These are phyloP conservation scores for Chalciporus pseudorubinellus DNA, from an alignment of 768 basidiomycete genomes.

Conservation along the genomic window DNA sequence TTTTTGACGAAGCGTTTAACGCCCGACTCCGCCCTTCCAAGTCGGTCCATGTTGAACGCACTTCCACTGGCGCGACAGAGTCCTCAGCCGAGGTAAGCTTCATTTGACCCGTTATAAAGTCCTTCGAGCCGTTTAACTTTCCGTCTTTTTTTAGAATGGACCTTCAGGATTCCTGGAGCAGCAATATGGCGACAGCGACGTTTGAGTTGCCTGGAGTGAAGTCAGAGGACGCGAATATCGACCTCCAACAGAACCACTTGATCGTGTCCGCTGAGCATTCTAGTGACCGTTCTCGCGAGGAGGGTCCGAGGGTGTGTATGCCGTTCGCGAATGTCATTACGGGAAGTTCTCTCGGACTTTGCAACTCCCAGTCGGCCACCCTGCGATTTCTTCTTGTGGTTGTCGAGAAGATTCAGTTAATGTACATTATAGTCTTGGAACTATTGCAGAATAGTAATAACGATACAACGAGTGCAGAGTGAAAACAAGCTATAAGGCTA, in stretches of 20 bases:
- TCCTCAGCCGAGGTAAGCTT: neutral
- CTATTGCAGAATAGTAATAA: no score
- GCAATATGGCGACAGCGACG: conserved; percentile 45
- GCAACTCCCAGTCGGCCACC: no score
- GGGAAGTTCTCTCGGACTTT: no score
- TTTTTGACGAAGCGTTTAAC: conserved; percentile 22
- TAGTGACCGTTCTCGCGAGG: conserved; percentile 30
- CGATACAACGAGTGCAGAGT: no score
- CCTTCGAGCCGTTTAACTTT: no score
- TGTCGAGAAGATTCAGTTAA: no score
- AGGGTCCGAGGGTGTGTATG: conserved; percentile 41
- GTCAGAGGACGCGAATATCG: conserved; percentile 46
- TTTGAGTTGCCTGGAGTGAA: conserved; percentile 57
- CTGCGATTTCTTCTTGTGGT: no score
- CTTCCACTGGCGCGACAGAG: neutral
- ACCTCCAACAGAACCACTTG: conserved; percentile 46
- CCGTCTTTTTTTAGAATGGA: conserved; percentile 38
- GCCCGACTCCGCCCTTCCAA: conserved; percentile 7
- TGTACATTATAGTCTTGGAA: no score
- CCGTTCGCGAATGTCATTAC: conserved; percentile 19
- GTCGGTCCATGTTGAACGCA: neutral
- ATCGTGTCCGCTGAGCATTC: conserved; percentile 46
- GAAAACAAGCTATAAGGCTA: no score
- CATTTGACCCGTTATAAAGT: no score
- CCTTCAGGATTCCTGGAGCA: conserved; percentile 42